Percentiles rank a stretch among this genome's conserved stretches.
Evolutionary conservation across 768 basidiomycete species (phyloP).

Genomic region (Lepiota brunneoincarnata): DNA sequence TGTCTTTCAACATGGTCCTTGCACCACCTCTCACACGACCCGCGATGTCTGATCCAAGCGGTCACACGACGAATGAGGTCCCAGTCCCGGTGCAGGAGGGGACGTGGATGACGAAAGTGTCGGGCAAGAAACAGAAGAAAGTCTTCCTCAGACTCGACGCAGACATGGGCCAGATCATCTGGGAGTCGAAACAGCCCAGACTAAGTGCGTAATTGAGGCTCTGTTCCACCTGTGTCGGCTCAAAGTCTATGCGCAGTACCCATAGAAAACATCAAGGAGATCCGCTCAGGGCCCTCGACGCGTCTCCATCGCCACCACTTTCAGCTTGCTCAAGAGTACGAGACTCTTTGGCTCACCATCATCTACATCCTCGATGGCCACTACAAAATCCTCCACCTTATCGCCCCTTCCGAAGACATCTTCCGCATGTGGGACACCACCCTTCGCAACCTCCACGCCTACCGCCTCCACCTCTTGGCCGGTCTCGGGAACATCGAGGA

Average conservation of each 20-base stretch:
- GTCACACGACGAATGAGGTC: slow-evolving; percentile 35
- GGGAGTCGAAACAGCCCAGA: slow-evolving; percentile 69
- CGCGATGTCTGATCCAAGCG: no score
- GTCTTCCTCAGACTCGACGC: slow-evolving; percentile 71
- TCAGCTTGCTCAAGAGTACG: slow-evolving; percentile 61
- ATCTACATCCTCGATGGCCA: slow-evolving; percentile 75
- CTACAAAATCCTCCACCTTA: slow-evolving; percentile 86
- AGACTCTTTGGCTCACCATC: slow-evolving; percentile 84
- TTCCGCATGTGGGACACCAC: slow-evolving; percentile 61
- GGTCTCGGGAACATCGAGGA: slow-evolving; percentile 69
- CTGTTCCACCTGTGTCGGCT: slow-evolving; percentile 14
- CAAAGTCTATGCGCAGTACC: slow-evolving; percentile 50
- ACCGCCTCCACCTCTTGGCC: slow-evolving; percentile 74
- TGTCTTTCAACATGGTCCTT: not conserved
- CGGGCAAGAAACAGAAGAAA: slow-evolving; percentile 71
- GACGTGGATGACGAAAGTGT: slow-evolving; percentile 79
- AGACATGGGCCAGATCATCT: slow-evolving; percentile 78
- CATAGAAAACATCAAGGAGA: slow-evolving; percentile 86
- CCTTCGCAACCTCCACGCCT: slow-evolving; percentile 60
- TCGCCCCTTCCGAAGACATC: slow-evolving; percentile 59
- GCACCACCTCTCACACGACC: not conserved
- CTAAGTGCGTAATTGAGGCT: slow-evolving; percentile 58
- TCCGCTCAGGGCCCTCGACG: slow-evolving; percentile 75
- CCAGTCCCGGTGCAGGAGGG: slow-evolving; percentile 60
- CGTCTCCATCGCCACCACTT: slow-evolving; percentile 76